These are phyloP conservation scores for Pleurotus pulmonarius DNA, from an alignment of 768 basidiomycete genomes.

Conservation along the genomic window DNA sequence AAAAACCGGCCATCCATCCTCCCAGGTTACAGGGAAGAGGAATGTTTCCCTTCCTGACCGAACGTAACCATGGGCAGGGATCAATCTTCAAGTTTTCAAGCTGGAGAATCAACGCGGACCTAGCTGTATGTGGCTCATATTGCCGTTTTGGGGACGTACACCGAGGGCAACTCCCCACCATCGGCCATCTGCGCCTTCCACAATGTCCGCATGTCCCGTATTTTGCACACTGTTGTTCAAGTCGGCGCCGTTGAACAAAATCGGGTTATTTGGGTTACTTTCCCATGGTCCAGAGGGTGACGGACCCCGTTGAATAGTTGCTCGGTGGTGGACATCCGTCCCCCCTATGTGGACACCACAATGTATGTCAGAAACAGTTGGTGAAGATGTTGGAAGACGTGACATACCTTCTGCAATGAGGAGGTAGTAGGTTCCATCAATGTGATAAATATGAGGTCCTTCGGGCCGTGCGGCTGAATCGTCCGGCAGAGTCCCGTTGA, in stretches of 20 bases:
- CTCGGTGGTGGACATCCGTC: conserved; percentile 27
- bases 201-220: conserved; percentile 34
- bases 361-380: not conserved
- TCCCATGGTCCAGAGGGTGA: conserved; percentile 38
- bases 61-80: not conserved
- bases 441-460: conserved; percentile 35
- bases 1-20: conserved; percentile 34
- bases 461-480: conserved; percentile 34
- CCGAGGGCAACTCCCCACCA: conserved; percentile 41
- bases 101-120: conserved; percentile 13
- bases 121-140: conserved; percentile 31
- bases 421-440: conserved; percentile 35
- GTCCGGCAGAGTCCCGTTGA: conserved; percentile 31
- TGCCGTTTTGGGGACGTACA: conserved; percentile 28
- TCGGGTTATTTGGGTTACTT: conserved; percentile 34
- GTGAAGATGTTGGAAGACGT: not conserved
- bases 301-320: conserved; percentile 34
- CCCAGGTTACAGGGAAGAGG: conserved; percentile 36
- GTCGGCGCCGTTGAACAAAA: conserved; percentile 35
- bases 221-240: conserved; percentile 29
- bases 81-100: not conserved
- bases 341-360: conserved; percentile 22
- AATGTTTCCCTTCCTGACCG: conserved; percentile 32
- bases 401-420: conserved; percentile 34
- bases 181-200: conserved; percentile 27